Base-by-base conservation (phyloP, 768 basidiomycete genomes). In the Mycena amicta region DNA sequence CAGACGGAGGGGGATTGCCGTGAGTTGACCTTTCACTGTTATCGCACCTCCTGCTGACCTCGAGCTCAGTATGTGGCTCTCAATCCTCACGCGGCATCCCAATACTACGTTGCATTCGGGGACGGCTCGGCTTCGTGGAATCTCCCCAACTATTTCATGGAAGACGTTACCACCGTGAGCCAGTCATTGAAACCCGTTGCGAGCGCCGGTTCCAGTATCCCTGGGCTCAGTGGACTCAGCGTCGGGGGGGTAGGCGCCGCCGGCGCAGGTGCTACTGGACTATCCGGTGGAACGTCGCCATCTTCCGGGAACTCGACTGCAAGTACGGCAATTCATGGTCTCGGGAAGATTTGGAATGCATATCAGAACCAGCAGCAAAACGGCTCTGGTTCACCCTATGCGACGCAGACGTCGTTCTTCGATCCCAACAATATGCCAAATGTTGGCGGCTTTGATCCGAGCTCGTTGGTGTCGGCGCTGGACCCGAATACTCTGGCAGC, bases 81-180 rank as follows among this genome's bases (percentile, higher is more conserved):
- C 6, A 63, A 28, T 50, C 62, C 62, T 5, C 55, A 63, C 43
- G 55, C 62, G 13, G 58, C 55, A 12, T 49, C 49, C 16, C 62
- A 60, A 30, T 63, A 60, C n/a, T 63, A 60, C 45, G 49, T 63
- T 1, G 59, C 59, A 2, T 63, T 56, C 16, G 62, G 62, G n/a
- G 62, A 63, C 22, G 62, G 49, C 0, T 50, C 51, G 5, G 58
- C 62, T 16, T 55, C 52, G 6, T 63, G 62, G 62, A 63, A 60
- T 23, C 40, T 63, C 23, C 62, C 62, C 1, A 63, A 51, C 20
- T 52, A 59, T 18, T 63, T 57, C 56, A 54, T 13, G 15, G 41
- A 16, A 16, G 62, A 63, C 27, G 62, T 63, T 18, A 57, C 56
- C 11, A 60, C 52, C 22, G 62, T 63, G 4, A 63, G 62, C 55